Evolutionary conservation across 2,329 filamentous ascomycete genomes (phyloP), one percentile per base, ranked within the genome.

Genomic region (Pezicula carpinea): DNA sequence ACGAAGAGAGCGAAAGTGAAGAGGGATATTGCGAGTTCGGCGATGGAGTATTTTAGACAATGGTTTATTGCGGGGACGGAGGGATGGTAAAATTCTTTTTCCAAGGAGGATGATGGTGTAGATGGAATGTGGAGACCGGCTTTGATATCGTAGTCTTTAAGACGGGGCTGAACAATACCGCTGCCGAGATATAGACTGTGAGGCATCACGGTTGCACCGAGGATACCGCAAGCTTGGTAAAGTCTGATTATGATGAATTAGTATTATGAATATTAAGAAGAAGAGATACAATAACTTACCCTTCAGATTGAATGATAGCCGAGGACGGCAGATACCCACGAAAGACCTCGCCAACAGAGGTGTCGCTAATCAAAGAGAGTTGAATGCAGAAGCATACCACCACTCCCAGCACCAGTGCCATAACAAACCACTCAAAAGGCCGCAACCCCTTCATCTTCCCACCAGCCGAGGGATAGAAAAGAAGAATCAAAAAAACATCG

Each of bases 1-100:
- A 92, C 85, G 59, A 93, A 93, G 3, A 93, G 75, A 0, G 88
- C 88, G 63, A 92, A 91, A 0, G 86, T 89, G 63, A 90, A 89
- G 31, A 93, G 81, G 0, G 84, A 86, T 13, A 89, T 61, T 6
- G 79, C 71, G 8, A 91, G 70, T 62, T 93, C 88, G 17, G 77
- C 69, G 47, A 87, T 82, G 3, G 85, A 87, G 63, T 87, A 87
- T 50, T 82, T 85, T 59, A 91, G 76, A 51, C 83, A 90, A 58
- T 82, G 77, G 14, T 76, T 76, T 53, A 93, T 89, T n/a, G 88
- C 87, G 5, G 74, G 67, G 2, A 87, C 72, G 1, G 85, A 88
- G 0, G 88, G 88, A 5, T 80, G 69, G 64, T 92, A 93, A 49
- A 79, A 76, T 3, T 71, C 68, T 57, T 80, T 77, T 51, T 59